Conservation (phyloP, 495 filamentous ascomycete species). For the Daldinia childiae region DNA sequence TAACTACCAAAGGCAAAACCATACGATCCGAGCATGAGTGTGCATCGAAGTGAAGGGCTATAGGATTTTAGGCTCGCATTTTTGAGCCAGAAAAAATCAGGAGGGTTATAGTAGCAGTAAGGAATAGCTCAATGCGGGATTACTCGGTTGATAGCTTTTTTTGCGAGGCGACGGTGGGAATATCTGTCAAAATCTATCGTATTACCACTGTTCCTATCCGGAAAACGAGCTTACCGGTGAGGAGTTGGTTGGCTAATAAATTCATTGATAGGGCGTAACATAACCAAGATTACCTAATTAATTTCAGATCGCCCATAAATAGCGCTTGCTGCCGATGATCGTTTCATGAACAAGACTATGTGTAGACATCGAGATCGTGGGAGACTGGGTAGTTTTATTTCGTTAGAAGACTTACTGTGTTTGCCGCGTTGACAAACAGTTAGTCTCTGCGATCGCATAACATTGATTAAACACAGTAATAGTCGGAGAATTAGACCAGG, state of each 20-base stretch:
- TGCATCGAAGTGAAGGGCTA: conserved; percentile 1
- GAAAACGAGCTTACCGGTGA: not conserved
- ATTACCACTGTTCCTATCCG: conserved; percentile 5
- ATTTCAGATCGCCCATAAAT: not conserved
- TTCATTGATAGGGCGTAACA: not conserved
- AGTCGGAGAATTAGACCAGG: not conserved
- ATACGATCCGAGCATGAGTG: conserved; percentile 18
- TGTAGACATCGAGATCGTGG: not conserved
- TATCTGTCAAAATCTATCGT: conserved; percentile 3
- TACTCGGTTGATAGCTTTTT: not conserved
- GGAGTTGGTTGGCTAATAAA: not conserved
- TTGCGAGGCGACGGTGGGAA: conserved; percentile 20
- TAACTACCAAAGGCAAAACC: conserved; percentile 7
- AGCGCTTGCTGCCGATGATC: not conserved
- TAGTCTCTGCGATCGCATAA: not conserved
- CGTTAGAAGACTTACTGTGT: not conserved
- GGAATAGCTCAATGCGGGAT: not conserved
- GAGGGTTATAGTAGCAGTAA: not conserved
- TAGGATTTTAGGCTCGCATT: conserved; percentile 8
- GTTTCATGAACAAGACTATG: not conserved
- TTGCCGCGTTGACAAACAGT: not conserved
- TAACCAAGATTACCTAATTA: conserved; percentile 4
- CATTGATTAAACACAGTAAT: not conserved
- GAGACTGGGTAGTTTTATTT: not conserved
- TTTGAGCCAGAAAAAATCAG: conserved; percentile 8